These are phyloP conservation scores for Solanum habrochaites DNA, from an alignment of 257 asterid species.

Conservation along the genomic window DNA sequence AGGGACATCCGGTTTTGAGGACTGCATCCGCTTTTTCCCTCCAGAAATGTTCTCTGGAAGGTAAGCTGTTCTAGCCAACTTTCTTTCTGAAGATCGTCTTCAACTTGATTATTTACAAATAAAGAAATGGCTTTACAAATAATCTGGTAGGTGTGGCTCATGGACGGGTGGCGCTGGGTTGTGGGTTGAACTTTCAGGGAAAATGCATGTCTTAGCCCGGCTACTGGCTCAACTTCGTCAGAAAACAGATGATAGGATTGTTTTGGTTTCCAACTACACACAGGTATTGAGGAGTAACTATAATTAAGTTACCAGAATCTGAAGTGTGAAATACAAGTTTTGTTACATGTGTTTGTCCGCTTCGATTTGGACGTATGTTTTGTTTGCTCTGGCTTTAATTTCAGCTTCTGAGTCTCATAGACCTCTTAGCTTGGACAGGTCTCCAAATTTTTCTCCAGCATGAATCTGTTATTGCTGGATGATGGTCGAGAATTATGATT, in stretches of 20 bases:
- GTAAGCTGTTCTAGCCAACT: slow-evolving; percentile 15
- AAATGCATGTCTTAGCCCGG: slow-evolving; percentile 94
- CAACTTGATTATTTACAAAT: not conserved
- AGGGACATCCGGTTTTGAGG: slow-evolving; percentile 79
- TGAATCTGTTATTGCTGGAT: not conserved
- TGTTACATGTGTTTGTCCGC: not conserved
- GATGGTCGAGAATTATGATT: not conserved
- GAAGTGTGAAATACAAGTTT: not conserved
- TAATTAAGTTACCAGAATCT: not conserved
- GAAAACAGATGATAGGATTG: slow-evolving; percentile 86
- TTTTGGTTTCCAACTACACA: slow-evolving; percentile 92
- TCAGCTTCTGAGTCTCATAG: not conserved
- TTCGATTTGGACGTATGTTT: not conserved
- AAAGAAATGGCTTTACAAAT: not conserved
- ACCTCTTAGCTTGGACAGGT: not conserved
- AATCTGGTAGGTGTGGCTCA: slow-evolving; percentile 65
- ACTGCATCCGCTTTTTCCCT: slow-evolving; percentile 84
- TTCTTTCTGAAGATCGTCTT: not conserved
- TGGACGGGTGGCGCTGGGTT: slow-evolving; percentile 97
- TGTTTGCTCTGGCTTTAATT: not conserved
- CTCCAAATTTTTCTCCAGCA: not conserved
- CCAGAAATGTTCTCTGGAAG: slow-evolving; percentile 86
- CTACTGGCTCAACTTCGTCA: slow-evolving; percentile 85
- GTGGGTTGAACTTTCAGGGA: slow-evolving; percentile 98
- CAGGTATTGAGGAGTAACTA: slow-evolving; percentile 40